A percentile compares a stretch with the other conserved stretches of the same genome.
phyloP scores from a whole-genome alignment of 2,329 filamentous ascomycete genomes.

The Apiospora phragmitis region DNA sequence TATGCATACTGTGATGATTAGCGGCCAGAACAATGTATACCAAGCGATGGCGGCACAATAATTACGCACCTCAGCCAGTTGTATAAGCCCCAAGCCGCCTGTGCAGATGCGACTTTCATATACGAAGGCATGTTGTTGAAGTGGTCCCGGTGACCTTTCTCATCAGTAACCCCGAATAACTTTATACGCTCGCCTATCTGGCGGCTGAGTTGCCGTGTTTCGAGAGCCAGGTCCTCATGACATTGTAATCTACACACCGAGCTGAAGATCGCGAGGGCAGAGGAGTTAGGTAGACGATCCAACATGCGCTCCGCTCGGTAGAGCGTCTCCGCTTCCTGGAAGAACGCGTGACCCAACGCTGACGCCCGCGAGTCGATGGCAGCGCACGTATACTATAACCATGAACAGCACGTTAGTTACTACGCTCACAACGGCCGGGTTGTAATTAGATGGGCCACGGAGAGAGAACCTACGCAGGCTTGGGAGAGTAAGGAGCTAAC shows the following conservation, averaged over 20 bases:
- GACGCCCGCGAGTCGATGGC: not conserved
- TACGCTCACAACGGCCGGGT: too few species aligned
- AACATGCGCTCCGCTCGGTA: slow-evolving; percentile 3
- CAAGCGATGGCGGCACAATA: too few species aligned
- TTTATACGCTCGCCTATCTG: not conserved
- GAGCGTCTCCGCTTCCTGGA: slow-evolving; percentile 1
- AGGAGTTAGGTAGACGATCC: not conserved
- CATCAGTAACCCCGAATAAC: slow-evolving; percentile 3
- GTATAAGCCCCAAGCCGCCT: slow-evolving; percentile 9
- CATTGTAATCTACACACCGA: not conserved
- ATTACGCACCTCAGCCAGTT: slow-evolving; percentile 10
- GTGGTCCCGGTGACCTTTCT: not conserved
- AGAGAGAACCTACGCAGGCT: slow-evolving; percentile 16
- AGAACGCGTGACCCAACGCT: not conserved
- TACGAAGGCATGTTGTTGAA: not conserved
- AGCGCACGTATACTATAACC: not conserved
- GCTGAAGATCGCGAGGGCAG: not conserved
- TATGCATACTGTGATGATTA: not conserved
- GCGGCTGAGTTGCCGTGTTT: not conserved
- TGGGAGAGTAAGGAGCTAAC: slow-evolving; percentile 18
- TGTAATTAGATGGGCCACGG: too few species aligned
- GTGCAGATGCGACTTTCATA: not conserved
- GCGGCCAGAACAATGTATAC: not conserved
- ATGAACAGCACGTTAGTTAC: too few species aligned
- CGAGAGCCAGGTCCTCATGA: not conserved